Base-by-base conservation (phyloP, 257 asterid species). In the Cordia subcordata region DNA sequence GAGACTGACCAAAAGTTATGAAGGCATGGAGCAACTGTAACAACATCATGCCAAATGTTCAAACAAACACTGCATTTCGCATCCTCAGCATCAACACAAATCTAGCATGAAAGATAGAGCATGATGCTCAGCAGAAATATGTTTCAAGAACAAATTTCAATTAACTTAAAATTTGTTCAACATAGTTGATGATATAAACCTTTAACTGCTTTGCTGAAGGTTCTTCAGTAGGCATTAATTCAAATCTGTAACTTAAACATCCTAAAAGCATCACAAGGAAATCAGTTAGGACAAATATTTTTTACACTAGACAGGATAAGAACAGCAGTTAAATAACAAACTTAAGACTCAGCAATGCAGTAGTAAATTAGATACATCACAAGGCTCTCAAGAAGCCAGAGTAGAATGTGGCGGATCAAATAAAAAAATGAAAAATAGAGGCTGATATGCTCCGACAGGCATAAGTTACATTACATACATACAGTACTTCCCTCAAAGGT, bases 1-100 rank as follows among this genome's bases (percentile, higher is more conserved):
- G 39, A 42, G 39, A 69, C 72, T 23, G 53, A 86, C 99, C 99
- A 93, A 70, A 89, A 93, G 81, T 85, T 93, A 83, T 93, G 99
- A 63, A 89, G 95, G 82, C 99, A 93, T 13, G 99, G 99, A 5
- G 96, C 97, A 53, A 80, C 86, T 0, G 99, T 89, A 71, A 93
- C 99, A 18, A 89, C 99, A 38, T 89, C 94, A 77, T 93, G 99
- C 99, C 99, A 93, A 71, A 93, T 72, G 57, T 75, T 86, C 49
- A 89, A 75, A 69, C 99, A 93, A 56, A 93, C 86, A 32, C 94
- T 72, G 81, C 99, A 93, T 73, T 89, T 93, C 12, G 91, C 90
- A 74, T 93, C 81, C 62, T 89, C 99, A 21, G 92, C 82, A 69
- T 92, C 95, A 13, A 93, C 68, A 67, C 42, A 73, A 66, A 93